Percentiles rank a stretch among this genome's conserved stretches.
phyloP scores from a whole-genome alignment of 2,329 filamentous ascomycete genomes.

The Fusarium sp. region DNA sequence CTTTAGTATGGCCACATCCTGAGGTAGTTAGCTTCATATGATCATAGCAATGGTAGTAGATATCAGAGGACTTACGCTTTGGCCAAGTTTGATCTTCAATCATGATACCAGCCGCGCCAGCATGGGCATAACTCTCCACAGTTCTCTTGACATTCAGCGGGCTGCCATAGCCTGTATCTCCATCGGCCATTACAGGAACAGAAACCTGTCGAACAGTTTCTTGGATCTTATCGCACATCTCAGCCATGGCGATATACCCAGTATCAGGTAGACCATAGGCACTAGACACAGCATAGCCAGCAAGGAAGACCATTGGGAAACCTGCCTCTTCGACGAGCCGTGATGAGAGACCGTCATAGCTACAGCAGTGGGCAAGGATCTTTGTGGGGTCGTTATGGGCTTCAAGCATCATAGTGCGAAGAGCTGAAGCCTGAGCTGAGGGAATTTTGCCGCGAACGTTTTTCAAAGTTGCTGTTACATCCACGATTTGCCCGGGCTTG shows the following conservation, averaged over 20 bases:
- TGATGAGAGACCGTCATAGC: slow-evolving; percentile 60
- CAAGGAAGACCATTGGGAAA: slow-evolving; percentile 61
- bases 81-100: slow-evolving; percentile 65
- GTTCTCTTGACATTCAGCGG: slow-evolving; percentile 62
- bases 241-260: slow-evolving; percentile 63
- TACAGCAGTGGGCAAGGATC: slow-evolving; percentile 59
- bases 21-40: not conserved
- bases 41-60: fast-evolving
- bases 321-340: slow-evolving; percentile 61
- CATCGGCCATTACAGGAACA: slow-evolving; percentile 61
- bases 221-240: slow-evolving; percentile 62
- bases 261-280: slow-evolving; percentile 61
- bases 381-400: slow-evolving; percentile 57
- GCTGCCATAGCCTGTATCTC: slow-evolving; percentile 63
- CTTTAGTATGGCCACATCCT: slow-evolving; percentile 58
- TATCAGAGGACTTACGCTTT: slow-evolving; percentile 54
- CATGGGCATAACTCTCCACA: slow-evolving; percentile 57
- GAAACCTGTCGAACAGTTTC: slow-evolving; percentile 56
- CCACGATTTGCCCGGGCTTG: slow-evolving; percentile 23
- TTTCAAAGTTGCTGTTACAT: too few species aligned
- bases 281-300: slow-evolving; percentile 58
- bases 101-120: slow-evolving; percentile 57
- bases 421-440: too few species aligned
- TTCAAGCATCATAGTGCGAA: slow-evolving; percentile 56
- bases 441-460: too few species aligned